Conservation (phyloP, 1,284 basidiomycete species). For the Microbotryum lychnidis-dioicae region DNA sequence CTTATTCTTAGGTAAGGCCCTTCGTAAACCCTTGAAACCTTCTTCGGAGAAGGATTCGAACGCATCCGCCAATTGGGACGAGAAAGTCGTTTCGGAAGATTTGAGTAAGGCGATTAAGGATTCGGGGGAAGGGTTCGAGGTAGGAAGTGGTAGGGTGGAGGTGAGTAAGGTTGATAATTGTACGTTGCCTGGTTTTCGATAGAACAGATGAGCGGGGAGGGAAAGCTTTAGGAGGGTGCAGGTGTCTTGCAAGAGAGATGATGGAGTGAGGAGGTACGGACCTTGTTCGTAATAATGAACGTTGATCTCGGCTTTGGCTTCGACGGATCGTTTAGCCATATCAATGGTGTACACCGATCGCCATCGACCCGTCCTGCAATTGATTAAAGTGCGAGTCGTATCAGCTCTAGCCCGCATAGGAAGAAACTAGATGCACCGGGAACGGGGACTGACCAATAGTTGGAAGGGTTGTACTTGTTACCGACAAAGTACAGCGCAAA, state of each 20-base stretch:
- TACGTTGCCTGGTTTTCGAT: slow-evolving; percentile 50
- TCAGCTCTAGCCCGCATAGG: background rate
- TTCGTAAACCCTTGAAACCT: slow-evolving; percentile 77
- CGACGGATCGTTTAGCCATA: slow-evolving; percentile 36
- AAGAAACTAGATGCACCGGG: background rate
- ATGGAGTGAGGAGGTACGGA: slow-evolving; percentile 42
- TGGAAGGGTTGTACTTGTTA: slow-evolving; percentile 84
- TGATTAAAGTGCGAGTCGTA: background rate
- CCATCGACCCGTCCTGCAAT: slow-evolving; percentile 70
- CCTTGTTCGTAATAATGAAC: slow-evolving; percentile 96
- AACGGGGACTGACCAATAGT: slow-evolving; percentile 54
- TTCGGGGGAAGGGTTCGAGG: slow-evolving; percentile 49
- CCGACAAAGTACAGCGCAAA: slow-evolving; percentile 77
- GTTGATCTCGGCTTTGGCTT: slow-evolving; percentile 62
- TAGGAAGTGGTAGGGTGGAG: slow-evolving; percentile 54
- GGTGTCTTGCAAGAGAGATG: too few species aligned
- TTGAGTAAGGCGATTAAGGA: slow-evolving; percentile 70
- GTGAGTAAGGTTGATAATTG: slow-evolving; percentile 71
- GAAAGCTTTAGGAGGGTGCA: too few species aligned
- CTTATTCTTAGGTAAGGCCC: slow-evolving; percentile 74
- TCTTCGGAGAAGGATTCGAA: slow-evolving; percentile 83
- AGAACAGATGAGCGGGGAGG: background rate
- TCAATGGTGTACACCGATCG: slow-evolving; percentile 50
- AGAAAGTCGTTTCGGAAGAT: slow-evolving; percentile 62
- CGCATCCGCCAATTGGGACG: slow-evolving; percentile 64